Evolutionary conservation across 2,329 filamentous ascomycete species (phyloP).

Genomic region (Aspergillus ibericus): DNA sequence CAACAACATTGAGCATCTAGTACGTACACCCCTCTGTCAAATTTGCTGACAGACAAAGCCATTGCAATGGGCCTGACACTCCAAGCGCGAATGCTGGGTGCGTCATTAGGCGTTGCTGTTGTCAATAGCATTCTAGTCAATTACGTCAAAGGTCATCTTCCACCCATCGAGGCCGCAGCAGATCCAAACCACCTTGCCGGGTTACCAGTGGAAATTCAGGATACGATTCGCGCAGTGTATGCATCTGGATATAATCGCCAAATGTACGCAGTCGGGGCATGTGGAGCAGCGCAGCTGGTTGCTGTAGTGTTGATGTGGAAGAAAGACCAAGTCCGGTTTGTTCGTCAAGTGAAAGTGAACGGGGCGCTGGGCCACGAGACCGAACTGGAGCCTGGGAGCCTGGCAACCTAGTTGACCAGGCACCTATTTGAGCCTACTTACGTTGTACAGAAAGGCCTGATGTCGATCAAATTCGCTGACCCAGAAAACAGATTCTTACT

Average conservation of each 20-base stretch:
- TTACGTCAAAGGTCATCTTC: slow-evolving; percentile 15
- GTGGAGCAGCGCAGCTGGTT: slow-evolving; percentile 13
- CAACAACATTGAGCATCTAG: neutral
- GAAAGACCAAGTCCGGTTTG: slow-evolving; percentile 14
- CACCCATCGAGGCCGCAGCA: neutral
- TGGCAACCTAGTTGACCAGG: neutral
- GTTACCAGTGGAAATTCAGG: slow-evolving; percentile 6
- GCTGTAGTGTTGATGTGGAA: slow-evolving; percentile 20
- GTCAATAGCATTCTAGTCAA: slow-evolving; percentile 27
- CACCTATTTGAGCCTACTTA: too few relatives aligned
- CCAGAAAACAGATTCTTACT: too few relatives aligned
- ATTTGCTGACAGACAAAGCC: slow-evolving; percentile 4
- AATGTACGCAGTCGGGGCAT: slow-evolving; percentile 20
- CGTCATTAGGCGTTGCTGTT: slow-evolving; percentile 40
- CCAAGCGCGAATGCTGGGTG: slow-evolving; percentile 42
- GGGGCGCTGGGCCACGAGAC: neutral
- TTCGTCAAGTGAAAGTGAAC: slow-evolving; percentile 10
- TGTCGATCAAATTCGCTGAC: too few relatives aligned
- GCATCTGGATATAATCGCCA: slow-evolving; percentile 20
- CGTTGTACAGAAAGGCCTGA: too few relatives aligned
- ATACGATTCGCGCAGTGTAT: slow-evolving; percentile 11
- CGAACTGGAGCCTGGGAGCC: neutral
- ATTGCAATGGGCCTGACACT: slow-evolving; percentile 40
- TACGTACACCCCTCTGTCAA: neutral
- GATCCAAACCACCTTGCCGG: slow-evolving; percentile 5